These are phyloP conservation scores for Penicillium corylophilum DNA, from an alignment of 2,329 filamentous ascomycete genomes.

Conservation along the genomic window DNA sequence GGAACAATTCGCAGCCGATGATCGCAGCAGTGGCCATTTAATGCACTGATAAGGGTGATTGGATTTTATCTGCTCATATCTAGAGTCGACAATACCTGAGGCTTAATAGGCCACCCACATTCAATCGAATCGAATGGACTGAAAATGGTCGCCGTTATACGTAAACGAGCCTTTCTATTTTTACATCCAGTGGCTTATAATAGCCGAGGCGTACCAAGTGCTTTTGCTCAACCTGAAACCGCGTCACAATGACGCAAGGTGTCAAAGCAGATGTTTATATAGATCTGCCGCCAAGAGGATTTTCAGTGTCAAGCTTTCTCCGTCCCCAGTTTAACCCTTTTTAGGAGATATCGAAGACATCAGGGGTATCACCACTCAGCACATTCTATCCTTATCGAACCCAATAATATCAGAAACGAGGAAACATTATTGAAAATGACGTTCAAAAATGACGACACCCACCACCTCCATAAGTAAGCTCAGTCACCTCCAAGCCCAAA, in stretches of 20 bases:
- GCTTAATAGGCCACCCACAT: neutral
- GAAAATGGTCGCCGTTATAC: neutral
- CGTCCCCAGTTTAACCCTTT: neutral
- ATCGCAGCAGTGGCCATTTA: too few relatives aligned
- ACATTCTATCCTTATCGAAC: neutral
- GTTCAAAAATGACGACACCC: neutral
- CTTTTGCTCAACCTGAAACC: neutral
- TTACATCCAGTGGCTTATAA: neutral
- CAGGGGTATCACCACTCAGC: neutral
- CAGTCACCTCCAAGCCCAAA: neutral
- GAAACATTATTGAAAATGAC: neutral
- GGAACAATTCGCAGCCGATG: too few relatives aligned
- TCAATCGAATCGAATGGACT: neutral
- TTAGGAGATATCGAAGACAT: neutral
- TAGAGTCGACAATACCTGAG: too few relatives aligned
- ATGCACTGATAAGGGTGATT: too few relatives aligned
- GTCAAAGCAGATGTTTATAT: conserved; percentile 2
- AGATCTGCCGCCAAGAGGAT: conserved; percentile 9
- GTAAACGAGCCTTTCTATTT: neutral
- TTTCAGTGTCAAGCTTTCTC: conserved; percentile 5
- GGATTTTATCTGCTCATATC: too few relatives aligned
- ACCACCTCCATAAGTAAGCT: conserved; percentile 20
- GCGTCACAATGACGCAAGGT: neutral
- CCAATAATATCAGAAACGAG: too few relatives aligned
- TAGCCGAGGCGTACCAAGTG: neutral